These are phyloP conservation scores for Penstemon barbatus DNA, from an alignment of 257 asterid species.

Conservation along the genomic window DNA sequence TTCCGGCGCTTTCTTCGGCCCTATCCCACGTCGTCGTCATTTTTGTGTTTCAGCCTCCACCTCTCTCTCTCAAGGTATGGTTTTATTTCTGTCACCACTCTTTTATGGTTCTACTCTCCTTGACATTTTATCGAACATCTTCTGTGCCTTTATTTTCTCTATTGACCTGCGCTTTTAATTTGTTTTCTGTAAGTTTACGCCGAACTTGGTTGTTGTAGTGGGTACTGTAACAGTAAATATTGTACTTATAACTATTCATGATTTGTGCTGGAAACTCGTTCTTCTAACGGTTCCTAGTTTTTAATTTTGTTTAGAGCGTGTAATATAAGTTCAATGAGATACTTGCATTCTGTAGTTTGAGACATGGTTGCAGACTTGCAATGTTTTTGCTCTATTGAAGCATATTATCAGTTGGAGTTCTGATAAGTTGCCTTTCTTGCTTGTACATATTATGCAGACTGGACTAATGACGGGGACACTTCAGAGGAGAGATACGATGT, in stretches of 20 bases:
- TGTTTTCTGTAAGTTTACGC: not conserved
- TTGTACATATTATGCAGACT: slow-evolving; percentile 41
- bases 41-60: slow-evolving; percentile 39
- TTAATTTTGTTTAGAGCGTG: not conserved
- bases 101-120: not conserved
- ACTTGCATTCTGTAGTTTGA: not conserved
- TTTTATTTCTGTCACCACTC: not conserved
- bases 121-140: slow-evolving; percentile 30
- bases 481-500: slow-evolving; percentile 80
- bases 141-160: not conserved
- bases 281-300: slow-evolving; percentile 11
- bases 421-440: slow-evolving; percentile 17
- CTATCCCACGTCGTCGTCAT: slow-evolving; percentile 28
- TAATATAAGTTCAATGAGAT: not conserved
- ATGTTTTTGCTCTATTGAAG: not conserved
- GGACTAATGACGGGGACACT: slow-evolving; percentile 38
- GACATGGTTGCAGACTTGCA: not conserved
- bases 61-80: slow-evolving; percentile 37
- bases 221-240: not conserved
- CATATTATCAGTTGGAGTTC: not conserved
- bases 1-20: slow-evolving; percentile 24
- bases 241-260: not conserved
- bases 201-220: not conserved
- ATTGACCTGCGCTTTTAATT: not conserved
- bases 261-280: slow-evolving; percentile 10